Evolutionary conservation across 208 protist genomes (phyloP).

Genomic region (Spongospora subterranea): DNA sequence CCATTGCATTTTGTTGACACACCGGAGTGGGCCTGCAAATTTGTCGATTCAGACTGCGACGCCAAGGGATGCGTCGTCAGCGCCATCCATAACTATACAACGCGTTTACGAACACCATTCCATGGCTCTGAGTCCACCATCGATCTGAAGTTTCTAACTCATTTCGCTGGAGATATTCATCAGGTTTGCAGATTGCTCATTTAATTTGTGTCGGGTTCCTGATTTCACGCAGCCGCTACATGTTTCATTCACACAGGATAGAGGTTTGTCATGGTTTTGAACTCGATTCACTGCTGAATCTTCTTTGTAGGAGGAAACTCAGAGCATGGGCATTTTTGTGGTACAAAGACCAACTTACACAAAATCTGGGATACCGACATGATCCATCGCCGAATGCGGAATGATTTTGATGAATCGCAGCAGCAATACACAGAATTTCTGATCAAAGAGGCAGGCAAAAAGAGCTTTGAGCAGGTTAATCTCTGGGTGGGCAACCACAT

Average conservation of each 20-base stretch:
- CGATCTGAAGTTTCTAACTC: not conserved
- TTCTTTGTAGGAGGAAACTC: not conserved
- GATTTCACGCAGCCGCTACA: constrained; percentile 9
- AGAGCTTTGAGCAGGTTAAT: not conserved
- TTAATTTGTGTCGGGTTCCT: not conserved
- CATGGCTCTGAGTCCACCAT: not conserved
- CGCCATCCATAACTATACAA: constrained; percentile 11
- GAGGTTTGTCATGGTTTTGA: not conserved
- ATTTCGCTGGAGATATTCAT: constrained; percentile 4
- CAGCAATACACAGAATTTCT: not conserved
- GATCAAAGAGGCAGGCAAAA: not conserved
- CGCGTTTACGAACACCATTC: not conserved
- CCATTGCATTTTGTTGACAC: constrained; percentile 43
- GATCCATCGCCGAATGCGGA: not conserved
- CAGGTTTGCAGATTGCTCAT: not conserved
- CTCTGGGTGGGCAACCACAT: not conserved
- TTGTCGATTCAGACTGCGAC: not conserved
- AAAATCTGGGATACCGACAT: constrained; percentile 47
- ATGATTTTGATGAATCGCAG: constrained; percentile 24
- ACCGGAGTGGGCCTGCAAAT: not conserved
- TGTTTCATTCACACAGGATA: not conserved
- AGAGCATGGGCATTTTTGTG: constrained; percentile 17
- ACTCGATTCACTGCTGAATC: not conserved
- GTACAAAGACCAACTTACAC: not conserved
- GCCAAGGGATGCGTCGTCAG: not conserved